phyloP scores from a whole-genome alignment of 768 basidiomycete species.

The Lyophyllum decastes region DNA sequence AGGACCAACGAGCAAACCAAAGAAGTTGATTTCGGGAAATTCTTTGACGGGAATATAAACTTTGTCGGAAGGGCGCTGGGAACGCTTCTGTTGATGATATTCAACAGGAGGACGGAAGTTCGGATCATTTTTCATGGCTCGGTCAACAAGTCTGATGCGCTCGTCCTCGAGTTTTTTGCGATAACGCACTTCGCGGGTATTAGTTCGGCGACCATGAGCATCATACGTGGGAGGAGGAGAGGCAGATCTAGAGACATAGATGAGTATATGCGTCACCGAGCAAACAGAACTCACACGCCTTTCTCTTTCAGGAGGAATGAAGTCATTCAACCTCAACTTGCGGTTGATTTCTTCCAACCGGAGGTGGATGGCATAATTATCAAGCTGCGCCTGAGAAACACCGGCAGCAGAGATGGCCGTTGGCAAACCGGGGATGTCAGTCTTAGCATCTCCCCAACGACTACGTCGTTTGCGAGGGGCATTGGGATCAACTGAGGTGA shows the following conservation, averaged over 20 bases:
- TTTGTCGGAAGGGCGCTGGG: slow-evolving; percentile 92
- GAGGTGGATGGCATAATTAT: slow-evolving; percentile 96
- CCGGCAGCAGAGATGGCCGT: slow-evolving; percentile 93
- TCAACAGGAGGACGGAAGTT: slow-evolving; percentile 98
- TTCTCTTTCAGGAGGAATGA: slow-evolving; percentile 93
- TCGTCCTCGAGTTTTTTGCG: slow-evolving; percentile 93
- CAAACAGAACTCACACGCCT: slow-evolving; percentile 48
- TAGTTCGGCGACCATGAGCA: slow-evolving; percentile 94
- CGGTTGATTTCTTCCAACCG: slow-evolving; percentile 97
- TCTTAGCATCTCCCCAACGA: slow-evolving; percentile 95
- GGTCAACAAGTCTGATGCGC: slow-evolving; percentile 90
- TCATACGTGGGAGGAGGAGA: slow-evolving; percentile 99
- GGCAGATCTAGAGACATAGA: slow-evolving; percentile 61
- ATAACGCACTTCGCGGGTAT: slow-evolving; percentile 98
- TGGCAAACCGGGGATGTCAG: slow-evolving; percentile 89
- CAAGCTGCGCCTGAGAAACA: slow-evolving; percentile 93
- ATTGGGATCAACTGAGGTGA: slow-evolving; percentile 72
- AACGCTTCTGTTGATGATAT: slow-evolving; percentile 93
- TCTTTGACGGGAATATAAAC: slow-evolving; percentile 99
- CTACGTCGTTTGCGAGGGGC: slow-evolving; percentile 93
- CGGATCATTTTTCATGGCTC: slow-evolving; percentile 96
- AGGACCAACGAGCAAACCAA: slow-evolving; percentile 96
- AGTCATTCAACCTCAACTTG: slow-evolving; percentile 91
- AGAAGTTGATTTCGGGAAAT: slow-evolving; percentile 99
- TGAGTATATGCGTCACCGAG: slow-evolving; percentile 28